Evolutionary conservation across 345 rosid genomes (phyloP), one percentile per base, ranked within the genome.

Genomic region (Brassica nigra): DNA sequence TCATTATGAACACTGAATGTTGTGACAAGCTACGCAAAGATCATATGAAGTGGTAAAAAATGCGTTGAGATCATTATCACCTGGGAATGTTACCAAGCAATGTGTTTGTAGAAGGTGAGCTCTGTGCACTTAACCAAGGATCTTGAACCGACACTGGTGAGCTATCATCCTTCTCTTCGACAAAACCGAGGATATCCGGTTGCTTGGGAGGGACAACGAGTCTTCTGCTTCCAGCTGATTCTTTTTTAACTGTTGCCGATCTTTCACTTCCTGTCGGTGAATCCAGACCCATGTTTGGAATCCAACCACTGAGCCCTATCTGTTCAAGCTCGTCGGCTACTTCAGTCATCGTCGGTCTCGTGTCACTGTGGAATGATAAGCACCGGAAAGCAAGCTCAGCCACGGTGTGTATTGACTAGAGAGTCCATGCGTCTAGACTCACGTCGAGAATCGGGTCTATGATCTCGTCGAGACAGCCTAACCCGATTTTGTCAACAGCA

Each of bases 281-380:
- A 11, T 81, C 90, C 4, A 71, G 11, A 71, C 70, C 83, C 86
- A 87, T 77, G 65, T 81, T 83, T 5, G 88, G 87, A 20, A 86
- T 87, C 95, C 95, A 95, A 70, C 88, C 78, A 31, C 91, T 86
- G 44, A 89, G 85, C 69, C 88, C 76, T 71, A 91, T 86, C 66
- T 87, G 91, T 73, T 90, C 93, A 0, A 95, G 96, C 84, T 95
- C 99, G 57, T 87, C 91, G 0, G 96, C 98, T 10, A 95, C 97
- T 81, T 95, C 99, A 54, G 64, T 85, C 99, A 95, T 95, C 0
- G 94, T 83, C 6, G 99, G 99, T 85, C 99, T 86, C 97, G 93
- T 88, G 78, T 92, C 97, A 27, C 88, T 58, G 62, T 95, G 95
- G 71, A 89, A 91, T 1, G 99, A 93, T 11, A 94, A 89, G 83